These are phyloP conservation scores for Aspergillus chevalieri DNA, from an alignment of 2,329 filamentous ascomycete species.

Conservation along the genomic window DNA sequence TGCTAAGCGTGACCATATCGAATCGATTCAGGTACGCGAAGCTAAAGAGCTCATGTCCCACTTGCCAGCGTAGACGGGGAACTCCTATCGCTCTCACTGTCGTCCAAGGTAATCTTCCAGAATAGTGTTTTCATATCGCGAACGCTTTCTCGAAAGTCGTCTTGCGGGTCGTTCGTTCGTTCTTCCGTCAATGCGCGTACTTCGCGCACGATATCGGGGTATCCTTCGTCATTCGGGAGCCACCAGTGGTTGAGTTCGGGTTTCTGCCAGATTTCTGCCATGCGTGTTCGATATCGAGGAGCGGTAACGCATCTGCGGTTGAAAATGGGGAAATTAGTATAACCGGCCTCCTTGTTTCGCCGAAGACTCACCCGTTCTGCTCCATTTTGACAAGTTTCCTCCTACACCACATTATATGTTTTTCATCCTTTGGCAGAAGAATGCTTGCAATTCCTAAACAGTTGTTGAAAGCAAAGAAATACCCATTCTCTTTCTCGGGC, in stretches of 20 bases:
- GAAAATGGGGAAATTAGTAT: conserved; percentile 3
- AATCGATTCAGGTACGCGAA: too few relatives aligned
- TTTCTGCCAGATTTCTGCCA: conserved; percentile 70
- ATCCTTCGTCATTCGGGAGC: conserved; percentile 75
- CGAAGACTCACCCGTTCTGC: conserved; percentile 58
- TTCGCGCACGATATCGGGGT: conserved; percentile 65
- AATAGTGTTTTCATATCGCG: conserved; percentile 72
- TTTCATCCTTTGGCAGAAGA: conserved; percentile 69
- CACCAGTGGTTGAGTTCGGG: conserved; percentile 74
- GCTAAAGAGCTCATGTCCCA: conserved; percentile 1
- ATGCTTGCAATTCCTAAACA: conserved; percentile 69
- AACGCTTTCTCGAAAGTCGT: conserved; percentile 56
- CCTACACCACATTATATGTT: conserved; percentile 71
- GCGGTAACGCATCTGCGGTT: conserved; percentile 72
- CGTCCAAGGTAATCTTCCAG: conserved; percentile 53
- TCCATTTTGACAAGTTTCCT: conserved; percentile 74
- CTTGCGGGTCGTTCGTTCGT: conserved; percentile 53
- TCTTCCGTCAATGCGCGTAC: conserved; percentile 79
- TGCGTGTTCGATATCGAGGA: conserved; percentile 62
- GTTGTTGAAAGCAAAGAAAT: conserved; percentile 66
- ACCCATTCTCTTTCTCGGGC: conserved; percentile 63
- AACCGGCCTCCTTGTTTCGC: not conserved
- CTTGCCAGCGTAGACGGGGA: conserved; percentile 12
- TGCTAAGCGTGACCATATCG: too few relatives aligned
- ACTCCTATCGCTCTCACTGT: conserved; percentile 27